phyloP scores from a whole-genome alignment of 2,329 filamentous ascomycete species.

The Parastagonospora nodorum region DNA sequence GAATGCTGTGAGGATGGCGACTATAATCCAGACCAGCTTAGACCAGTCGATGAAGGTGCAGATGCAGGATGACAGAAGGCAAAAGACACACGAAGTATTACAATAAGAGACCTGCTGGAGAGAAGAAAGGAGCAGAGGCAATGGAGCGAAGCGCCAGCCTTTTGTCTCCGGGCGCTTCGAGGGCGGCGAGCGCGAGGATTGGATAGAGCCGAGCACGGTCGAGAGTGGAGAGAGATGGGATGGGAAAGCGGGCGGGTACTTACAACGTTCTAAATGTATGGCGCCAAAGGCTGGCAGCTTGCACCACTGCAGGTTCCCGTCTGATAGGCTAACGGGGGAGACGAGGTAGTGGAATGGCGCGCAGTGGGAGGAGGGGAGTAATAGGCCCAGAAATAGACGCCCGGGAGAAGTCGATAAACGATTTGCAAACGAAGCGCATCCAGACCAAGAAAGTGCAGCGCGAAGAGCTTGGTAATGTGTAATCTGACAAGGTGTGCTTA shows the following conservation, averaged over 20 bases:
- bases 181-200: constrained; percentile 30
- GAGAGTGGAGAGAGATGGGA: constrained; percentile 38
- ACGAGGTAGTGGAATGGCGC: constrained; percentile 40
- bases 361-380: constrained; percentile 30
- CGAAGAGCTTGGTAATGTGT: constrained; percentile 27
- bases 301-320: constrained; percentile 34
- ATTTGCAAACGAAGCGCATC: constrained; percentile 36
- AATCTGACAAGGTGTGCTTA: constrained; percentile 33
- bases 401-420: constrained; percentile 43
- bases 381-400: constrained; percentile 48
- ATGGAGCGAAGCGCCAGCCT: constrained; percentile 45
- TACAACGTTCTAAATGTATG: constrained; percentile 45
- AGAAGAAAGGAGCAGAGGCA: constrained; percentile 38
- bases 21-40: constrained; percentile 47
- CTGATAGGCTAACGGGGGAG: constrained; percentile 42
- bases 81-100: constrained; percentile 45
- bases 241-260: constrained; percentile 47
- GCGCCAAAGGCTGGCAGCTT: constrained; percentile 39
- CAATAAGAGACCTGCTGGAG: constrained; percentile 50
- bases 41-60: constrained; percentile 39
- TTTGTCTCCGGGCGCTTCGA: constrained; percentile 49
- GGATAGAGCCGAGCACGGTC: constrained; percentile 36
- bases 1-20: constrained; percentile 34
- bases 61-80: constrained; percentile 29
- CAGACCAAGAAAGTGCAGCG: constrained; percentile 38